Evolutionary conservation across 192 early-diverging fungal species (phyloP), one percentile per base, ranked within the genome.

Genomic region (Funneliformis mosseae): DNA sequence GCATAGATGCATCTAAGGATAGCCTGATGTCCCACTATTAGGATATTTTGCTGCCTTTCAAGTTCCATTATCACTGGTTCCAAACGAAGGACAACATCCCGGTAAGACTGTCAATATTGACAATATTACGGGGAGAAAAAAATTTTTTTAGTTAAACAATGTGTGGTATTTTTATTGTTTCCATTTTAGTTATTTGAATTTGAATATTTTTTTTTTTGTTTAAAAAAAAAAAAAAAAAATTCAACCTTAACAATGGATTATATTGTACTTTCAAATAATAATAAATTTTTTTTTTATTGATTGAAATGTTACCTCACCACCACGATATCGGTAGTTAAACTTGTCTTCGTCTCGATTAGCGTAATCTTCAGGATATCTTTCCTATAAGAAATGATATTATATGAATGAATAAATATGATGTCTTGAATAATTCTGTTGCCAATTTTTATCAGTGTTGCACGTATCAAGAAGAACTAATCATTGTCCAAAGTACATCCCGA

Each of bases 1-100:
- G 95, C 96, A 83, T 99, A 99, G 72, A 99, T 93, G 83, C 96
- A 97, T 28, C 98, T 90, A 80, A 99, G 87, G 43, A 99, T 97
- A 1, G 97, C 98, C 77, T 99, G 98, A 83, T 99, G 98, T 23
- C 96, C 96, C 82, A 99, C 91, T 69, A 99, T 98, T 76, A 99
- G 87, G 70, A 99, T 97, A 80, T 95, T 94, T 82, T 96, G 93
- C 84, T 99, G 97, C 42, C 98, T 91, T 82, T 98, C 98, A 59
- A 99, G 89, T 83, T 99, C 98, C 96, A 99, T 96, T 74, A 98
- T 99, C 73, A 99, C 95, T 3, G 98, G 98, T 86, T 99, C 98
- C 43, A 99, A 83, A 43, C 97, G 91, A 81, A 96, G 87, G 11
- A 99, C 98, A 18, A 99, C 92, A 85, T 99, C 97, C 14, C 95